These are phyloP conservation scores for Moesziomyces globuligerus DNA, from an alignment of 1,284 basidiomycete genomes.

Conservation along the genomic window DNA sequence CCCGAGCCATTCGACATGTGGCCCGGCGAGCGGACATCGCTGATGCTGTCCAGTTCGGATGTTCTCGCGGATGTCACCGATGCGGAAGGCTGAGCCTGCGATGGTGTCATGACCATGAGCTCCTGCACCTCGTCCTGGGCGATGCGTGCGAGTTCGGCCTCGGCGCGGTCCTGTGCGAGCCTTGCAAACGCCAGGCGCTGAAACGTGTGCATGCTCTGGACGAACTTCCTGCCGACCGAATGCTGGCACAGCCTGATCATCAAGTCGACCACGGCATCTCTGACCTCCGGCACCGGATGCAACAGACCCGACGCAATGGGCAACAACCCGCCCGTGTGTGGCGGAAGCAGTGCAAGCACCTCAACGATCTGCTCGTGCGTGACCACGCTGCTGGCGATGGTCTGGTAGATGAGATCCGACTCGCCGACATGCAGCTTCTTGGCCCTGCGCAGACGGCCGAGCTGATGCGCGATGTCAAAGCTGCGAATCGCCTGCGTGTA, in stretches of 20 bases:
- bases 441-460: conserved; percentile 75
- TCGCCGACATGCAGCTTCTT: conserved; percentile 76
- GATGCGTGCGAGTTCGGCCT: conserved; percentile 16
- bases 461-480: conserved; percentile 79
- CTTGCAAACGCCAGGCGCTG: conserved; percentile 78
- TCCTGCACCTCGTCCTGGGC: conserved; percentile 19
- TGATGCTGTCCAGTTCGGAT: not conserved
- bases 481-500: conserved; percentile 71
- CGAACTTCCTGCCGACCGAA: conserved; percentile 79
- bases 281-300: conserved; percentile 80
- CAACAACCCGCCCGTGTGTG: conserved; percentile 82
- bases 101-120: conserved; percentile 7
- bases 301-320: conserved; percentile 89
- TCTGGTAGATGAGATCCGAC: conserved; percentile 78
- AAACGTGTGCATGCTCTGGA: conserved; percentile 87
- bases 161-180: conserved; percentile 54
- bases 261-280: conserved; percentile 79
- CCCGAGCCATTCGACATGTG: too few species aligned
- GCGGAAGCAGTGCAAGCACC: conserved; percentile 80
- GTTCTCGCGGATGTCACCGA: too few species aligned
- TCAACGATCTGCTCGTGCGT: conserved; percentile 88
- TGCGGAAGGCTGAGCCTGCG: too few species aligned
- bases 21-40: conserved; percentile 4
- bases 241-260: conserved; percentile 25
- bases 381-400: conserved; percentile 70